Evolutionary conservation across 208 protist species (phyloP).

Genomic region (Trichomonas gallinae): DNA sequence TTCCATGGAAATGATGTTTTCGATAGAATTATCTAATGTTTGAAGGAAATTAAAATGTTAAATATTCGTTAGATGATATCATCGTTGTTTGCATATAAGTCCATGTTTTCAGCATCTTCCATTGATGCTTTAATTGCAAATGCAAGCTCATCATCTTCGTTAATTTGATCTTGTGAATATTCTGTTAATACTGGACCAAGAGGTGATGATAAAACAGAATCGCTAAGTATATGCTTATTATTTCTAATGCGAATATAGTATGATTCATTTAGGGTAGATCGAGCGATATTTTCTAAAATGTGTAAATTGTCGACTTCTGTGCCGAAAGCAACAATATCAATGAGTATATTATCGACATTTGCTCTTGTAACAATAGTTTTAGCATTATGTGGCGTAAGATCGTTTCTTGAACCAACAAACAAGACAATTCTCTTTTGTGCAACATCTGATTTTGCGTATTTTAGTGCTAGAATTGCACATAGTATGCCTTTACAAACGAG

Average conservation of each 20-base stretch:
- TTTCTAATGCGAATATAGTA: neutral
- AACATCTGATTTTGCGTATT: neutral
- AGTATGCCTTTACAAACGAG: neutral
- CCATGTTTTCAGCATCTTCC: neutral
- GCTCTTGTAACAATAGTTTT: neutral
- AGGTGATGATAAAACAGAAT: neutral
- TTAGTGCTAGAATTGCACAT: neutral
- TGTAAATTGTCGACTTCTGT: neutral
- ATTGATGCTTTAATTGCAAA: neutral
- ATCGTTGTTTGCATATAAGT: neutral
- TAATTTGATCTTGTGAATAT: neutral
- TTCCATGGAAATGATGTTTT: too few species aligned
- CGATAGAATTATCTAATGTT: too few species aligned
- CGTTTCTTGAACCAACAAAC: neutral
- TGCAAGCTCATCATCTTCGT: neutral
- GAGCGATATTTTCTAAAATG: neutral
- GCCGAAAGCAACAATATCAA: neutral
- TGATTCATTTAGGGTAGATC: neutral
- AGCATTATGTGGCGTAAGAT: neutral
- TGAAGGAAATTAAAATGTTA: too few species aligned
- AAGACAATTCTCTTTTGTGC: neutral
- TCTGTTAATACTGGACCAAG: neutral
- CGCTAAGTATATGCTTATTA: neutral
- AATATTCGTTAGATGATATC: neutral
- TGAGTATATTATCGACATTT: neutral